Conservation (phyloP, 163 green algal genomes). For the Smithsoniella earleae region DNA sequence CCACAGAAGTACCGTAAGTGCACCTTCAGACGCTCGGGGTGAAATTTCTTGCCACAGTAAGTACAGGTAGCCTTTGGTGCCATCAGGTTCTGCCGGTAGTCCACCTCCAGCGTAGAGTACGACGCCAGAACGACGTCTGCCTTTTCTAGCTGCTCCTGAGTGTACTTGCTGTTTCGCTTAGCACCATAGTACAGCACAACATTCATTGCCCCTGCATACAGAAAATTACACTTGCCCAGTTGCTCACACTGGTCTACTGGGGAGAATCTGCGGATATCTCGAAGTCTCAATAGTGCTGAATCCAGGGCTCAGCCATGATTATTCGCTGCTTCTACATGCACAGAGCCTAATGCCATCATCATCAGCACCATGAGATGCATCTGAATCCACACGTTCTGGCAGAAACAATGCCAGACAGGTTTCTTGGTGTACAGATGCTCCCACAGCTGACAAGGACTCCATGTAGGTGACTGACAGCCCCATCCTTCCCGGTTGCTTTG, state of each 20-base stretch:
- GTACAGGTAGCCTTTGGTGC: slow-evolving; percentile 51
- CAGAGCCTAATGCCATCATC: neutral
- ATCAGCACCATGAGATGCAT: neutral
- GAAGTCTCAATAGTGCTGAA: too few species aligned
- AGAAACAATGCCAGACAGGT: too few species aligned
- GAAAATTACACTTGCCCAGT: neutral
- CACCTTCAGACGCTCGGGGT: slow-evolving; percentile 68
- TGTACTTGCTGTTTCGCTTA: slow-evolving; percentile 49
- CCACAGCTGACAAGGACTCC: too few species aligned
- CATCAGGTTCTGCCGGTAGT: slow-evolving; percentile 50
- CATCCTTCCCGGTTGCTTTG: too few species aligned
- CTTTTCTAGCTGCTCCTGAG: slow-evolving; percentile 40
- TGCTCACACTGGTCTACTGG: neutral
- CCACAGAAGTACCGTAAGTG: slow-evolving; percentile 89
- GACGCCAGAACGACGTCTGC: slow-evolving; percentile 82
- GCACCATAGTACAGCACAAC: slow-evolving; percentile 76
- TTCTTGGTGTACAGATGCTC: too few species aligned
- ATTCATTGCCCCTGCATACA: slow-evolving; percentile 33
- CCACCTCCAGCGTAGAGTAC: slow-evolving; percentile 75
- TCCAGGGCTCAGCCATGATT: too few species aligned
- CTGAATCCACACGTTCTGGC: too few species aligned
- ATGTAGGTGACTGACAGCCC: too few species aligned
- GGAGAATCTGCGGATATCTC: neutral
- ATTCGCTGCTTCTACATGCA: too few species aligned
- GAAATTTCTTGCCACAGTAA: slow-evolving; percentile 77